Base-by-base conservation (phyloP, 306 rosid species). In the Begonia fuchsioides region DNA sequence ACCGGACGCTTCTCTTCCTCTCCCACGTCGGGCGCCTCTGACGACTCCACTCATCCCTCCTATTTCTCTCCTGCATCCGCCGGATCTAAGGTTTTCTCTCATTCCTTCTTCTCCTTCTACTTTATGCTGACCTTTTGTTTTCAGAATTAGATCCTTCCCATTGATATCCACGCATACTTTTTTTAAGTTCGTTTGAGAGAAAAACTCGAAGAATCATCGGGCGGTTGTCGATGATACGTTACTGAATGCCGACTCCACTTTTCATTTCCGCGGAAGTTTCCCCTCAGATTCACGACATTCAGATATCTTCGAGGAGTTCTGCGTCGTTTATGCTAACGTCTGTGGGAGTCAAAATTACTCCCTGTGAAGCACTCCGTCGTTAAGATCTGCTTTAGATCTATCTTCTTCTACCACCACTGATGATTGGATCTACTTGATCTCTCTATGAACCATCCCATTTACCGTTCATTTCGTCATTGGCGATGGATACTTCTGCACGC, bases 41-140 rank as follows among this genome's bases (percentile, higher is more conserved):
- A 80, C 49, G 74, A 73, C 2, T 73, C 75, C 54, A 66, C 56
- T 55, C 76, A 61, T 13, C 66, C 53, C 5, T 17, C 61, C 39
- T 11, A 10, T 38, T 15, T 57, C 49, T 46, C 64, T 43, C 49
- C 15, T 43, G 16, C 47, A 54, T 55, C 67, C 54, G 47, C 74
- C 76, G 72, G 79, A 81, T 81, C 85, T 75, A 77, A 81, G 92
- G 82, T 80, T 49, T 6, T 68, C 15, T 53, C 56, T 57, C 69
- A 12, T 10, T 13, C 44, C 55, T 47, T 20, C 54, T 5, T 8
- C 11, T 11, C 17, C 3, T 32, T 38, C 17, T 16, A 38, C 12
- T 43, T 20, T 10, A 38, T 15, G 2, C 32, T 32, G 2, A 32
- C 53, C 43, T 41, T n/a, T 10, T 7, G 13, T 41, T 11, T 41